Evolutionary conservation across 768 basidiomycete genomes (phyloP), one percentile per base, ranked within the genome.

Genomic region (Hypsizygus marmoreus): DNA sequence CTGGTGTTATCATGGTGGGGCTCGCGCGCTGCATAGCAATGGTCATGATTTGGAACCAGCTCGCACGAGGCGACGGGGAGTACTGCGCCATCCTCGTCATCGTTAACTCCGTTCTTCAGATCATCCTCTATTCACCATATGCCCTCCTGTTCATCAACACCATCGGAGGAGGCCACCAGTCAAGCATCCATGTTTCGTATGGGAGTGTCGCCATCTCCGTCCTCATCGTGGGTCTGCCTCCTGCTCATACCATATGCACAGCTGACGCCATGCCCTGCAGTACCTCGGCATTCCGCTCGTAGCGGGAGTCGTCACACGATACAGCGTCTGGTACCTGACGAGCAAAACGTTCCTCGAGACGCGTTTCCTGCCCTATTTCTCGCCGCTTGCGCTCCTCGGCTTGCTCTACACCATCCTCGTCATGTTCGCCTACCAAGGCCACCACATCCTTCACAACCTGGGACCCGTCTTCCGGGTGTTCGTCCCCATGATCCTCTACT

Each of bases 1-100:
- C 80, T 0, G 91, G 91, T 2, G 85, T 94, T 3, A 84, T 93
- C 56, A 71, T 93, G 69, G 89, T 93, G 26, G 91, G 91, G 8
- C 64, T 90, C 17, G 87, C 85, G 10, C 70, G 84, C 35, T 88
- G 78, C 57, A 82, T 81, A 43, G 82, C 84, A 3, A 85, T 84
- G 84, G 85, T 88, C 49, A 79, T 88, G 70, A 85, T 93, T 33
- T 91, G 89, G 90, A 88, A 86, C 54, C 75, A 80, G 40, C 74
- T 92, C 5, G 87, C 86, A 0, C 62, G 72, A 28, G 89, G 90
- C 4, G 80, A 91, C 54, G 53, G 56, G 16, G 75, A 91, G 46
- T 86, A 87, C 55, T 89, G 88, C 52, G 89, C 86, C 13, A 82
- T 91, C 53, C 69, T 93, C 5, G 89, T 93, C 35, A 82, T 88